Evolutionary conservation across 2,329 filamentous ascomycete species (phyloP).

Genomic region (Arthrobotrys megalospora): DNA sequence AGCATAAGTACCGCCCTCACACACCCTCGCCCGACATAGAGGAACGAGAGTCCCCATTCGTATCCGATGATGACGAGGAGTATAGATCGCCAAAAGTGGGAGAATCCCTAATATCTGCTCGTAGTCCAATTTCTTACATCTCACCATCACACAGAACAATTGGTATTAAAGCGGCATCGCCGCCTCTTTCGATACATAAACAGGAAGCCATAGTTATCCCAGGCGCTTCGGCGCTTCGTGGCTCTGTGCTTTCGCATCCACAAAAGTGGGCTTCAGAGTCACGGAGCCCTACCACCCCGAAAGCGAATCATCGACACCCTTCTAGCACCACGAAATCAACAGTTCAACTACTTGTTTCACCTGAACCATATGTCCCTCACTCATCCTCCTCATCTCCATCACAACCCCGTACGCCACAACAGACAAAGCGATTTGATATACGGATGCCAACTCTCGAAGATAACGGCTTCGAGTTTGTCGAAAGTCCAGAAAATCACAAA

Average conservation of each 20-base stretch:
- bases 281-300: neutral
- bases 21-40: slow-evolving; percentile 6
- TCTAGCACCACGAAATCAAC: neutral
- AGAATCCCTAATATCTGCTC: slow-evolving; percentile 33
- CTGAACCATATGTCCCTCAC: slow-evolving; percentile 12
- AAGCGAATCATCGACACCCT: neutral
- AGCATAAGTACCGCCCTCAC: slow-evolving; percentile 18
- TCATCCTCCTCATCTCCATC: slow-evolving; percentile 12
- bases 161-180: slow-evolving; percentile 13
- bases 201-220: neutral
- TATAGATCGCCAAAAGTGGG: slow-evolving; percentile 45
- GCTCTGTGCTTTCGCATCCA: slow-evolving; percentile 3
- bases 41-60: slow-evolving; percentile 13
- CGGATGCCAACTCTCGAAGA: slow-evolving; percentile 25
- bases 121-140: slow-evolving; percentile 52
- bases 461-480: slow-evolving; percentile 39
- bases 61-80: slow-evolving; percentile 22
- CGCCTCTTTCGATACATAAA: neutral
- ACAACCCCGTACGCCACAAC: neutral
- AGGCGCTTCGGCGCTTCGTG: slow-evolving; percentile 11
- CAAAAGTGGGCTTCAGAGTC: slow-evolving; percentile 6
- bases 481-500: neutral
- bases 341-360: neutral
- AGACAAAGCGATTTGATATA: neutral
- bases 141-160: slow-evolving; percentile 34